Evolutionary conservation across 805 yeast species (phyloP).

Genomic region (Candida qinlingensis): DNA sequence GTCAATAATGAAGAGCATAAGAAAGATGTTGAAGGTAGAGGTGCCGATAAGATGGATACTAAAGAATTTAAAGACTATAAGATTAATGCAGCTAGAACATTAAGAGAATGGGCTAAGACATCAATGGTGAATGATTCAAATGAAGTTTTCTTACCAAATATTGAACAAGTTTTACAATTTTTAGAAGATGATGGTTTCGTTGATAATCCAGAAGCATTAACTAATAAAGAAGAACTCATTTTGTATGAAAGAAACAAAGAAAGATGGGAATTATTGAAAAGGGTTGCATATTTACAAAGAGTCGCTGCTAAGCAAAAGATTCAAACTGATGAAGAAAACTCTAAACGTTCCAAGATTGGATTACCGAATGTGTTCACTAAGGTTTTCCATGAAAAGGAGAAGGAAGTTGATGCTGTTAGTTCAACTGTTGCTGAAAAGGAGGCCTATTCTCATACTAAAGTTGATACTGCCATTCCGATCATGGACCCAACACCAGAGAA

Average conservation of each 20-base stretch:
- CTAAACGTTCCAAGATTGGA: slow-evolving; percentile 27
- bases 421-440: background rate
- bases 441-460: background rate
- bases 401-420: background rate
- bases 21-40: slow-evolving; percentile 72
- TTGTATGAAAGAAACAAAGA: slow-evolving; percentile 43
- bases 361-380: slow-evolving; percentile 9
- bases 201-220: slow-evolving; percentile 26
- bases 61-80: slow-evolving; percentile 43
- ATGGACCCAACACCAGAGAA: background rate
- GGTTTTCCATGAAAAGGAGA: slow-evolving; percentile 7
- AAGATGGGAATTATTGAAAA: slow-evolving; percentile 68
- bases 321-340: slow-evolving; percentile 34
- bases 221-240: slow-evolving; percentile 33
- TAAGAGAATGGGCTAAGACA: slow-evolving; percentile 50
- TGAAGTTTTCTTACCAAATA: slow-evolving; percentile 48
- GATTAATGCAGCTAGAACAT: slow-evolving; percentile 47
- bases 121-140: slow-evolving; percentile 30
- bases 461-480: background rate
- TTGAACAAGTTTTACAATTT: slow-evolving; percentile 51
- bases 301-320: slow-evolving; percentile 47
- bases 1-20: slow-evolving; percentile 59
- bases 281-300: slow-evolving; percentile 65
- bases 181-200: slow-evolving; percentile 38
- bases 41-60: slow-evolving; percentile 56